Evolutionary conservation across 2,329 filamentous ascomycete species (phyloP).

Genomic region (Exophiala xenobiotica): DNA sequence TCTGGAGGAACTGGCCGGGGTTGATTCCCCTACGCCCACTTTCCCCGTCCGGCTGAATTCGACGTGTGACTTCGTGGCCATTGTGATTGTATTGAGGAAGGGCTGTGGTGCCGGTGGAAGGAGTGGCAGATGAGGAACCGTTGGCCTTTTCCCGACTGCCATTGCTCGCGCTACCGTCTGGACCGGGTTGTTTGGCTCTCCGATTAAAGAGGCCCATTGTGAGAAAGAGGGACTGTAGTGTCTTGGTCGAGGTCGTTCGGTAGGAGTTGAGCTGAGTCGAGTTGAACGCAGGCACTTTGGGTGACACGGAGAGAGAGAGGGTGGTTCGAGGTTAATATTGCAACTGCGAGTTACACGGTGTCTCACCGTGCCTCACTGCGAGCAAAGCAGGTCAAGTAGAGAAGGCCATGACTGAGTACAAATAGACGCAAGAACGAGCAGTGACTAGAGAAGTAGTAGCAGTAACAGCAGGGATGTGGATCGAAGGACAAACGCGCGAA

Average conservation of each 20-base stretch:
- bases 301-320: too few relatives aligned
- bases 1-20: conserved; percentile 61
- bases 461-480: conserved; percentile 22
- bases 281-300: background rate
- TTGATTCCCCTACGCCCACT: conserved; percentile 67
- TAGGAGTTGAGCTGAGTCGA: background rate
- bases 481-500: too few relatives aligned
- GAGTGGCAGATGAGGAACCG: conserved; percentile 8
- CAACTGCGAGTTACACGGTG: too few relatives aligned
- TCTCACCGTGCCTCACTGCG: too few relatives aligned
- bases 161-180: background rate
- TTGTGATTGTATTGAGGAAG: conserved; percentile 28
- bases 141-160: conserved; percentile 17
- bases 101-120: conserved; percentile 8
- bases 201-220: conserved; percentile 27
- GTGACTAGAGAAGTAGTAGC: conserved; percentile 28
- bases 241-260: background rate
- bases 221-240: conserved; percentile 10
- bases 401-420: too few relatives aligned
- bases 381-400: too few relatives aligned
- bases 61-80: conserved; percentile 35
- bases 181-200: conserved; percentile 6
- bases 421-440: too few relatives aligned
- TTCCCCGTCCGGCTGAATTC: conserved; percentile 58
- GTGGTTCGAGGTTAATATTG: too few relatives aligned